Base-by-base conservation (phyloP, 2,329 filamentous ascomycete genomes). In the Juglanconis oblonga region DNA sequence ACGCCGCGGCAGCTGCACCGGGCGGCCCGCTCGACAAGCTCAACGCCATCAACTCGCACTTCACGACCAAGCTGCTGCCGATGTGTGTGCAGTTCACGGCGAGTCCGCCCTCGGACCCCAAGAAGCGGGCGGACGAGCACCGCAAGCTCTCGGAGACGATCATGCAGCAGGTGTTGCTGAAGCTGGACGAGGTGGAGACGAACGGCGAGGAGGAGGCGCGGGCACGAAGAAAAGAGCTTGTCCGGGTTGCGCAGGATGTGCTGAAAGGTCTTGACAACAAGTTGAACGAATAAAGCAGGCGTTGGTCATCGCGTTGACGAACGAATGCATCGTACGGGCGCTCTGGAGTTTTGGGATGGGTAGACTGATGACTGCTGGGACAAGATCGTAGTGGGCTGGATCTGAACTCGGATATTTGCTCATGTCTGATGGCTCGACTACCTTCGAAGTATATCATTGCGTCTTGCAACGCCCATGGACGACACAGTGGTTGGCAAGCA, bases 181-280 rank as follows among this genome's bases (percentile, higher is more conserved):
- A 93, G 75, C 73, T 92, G 44, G 91, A 95, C 70, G 87, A 82
- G 29, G 85, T 94, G 3, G 89, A 94, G 66, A 87, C 87, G 0
- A 87, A 88, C 52, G 89, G 89, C 5, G 85, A 90, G 65, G 72
- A 77, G 9, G 85, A 87, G 11, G 85, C 89, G 32, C 80, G 90
- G 63, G 74, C 80, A 11, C 83, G 79, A 71, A 78, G 91, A 69
- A 93, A 90, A 76, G 88, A 87, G 60, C 73, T 93, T 54, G 88
- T 94, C n/a, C 84, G 79, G 67, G 81, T 88, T 64, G 87, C 89
- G 3, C 89, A 94, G 71, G 81, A 77, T 10, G 76, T 89, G 48
- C 73, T 95, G 65, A 86, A 81, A 68, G 78, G 79, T 33, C 71
- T 94, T 61, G 91, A 95, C 69, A 77, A 49, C 47, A 50, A 42